A percentile compares a stretch with the other conserved stretches of the same genome.
Conservation (phyloP, 257 asterid species). For the Lavandula angustifolia region DNA sequence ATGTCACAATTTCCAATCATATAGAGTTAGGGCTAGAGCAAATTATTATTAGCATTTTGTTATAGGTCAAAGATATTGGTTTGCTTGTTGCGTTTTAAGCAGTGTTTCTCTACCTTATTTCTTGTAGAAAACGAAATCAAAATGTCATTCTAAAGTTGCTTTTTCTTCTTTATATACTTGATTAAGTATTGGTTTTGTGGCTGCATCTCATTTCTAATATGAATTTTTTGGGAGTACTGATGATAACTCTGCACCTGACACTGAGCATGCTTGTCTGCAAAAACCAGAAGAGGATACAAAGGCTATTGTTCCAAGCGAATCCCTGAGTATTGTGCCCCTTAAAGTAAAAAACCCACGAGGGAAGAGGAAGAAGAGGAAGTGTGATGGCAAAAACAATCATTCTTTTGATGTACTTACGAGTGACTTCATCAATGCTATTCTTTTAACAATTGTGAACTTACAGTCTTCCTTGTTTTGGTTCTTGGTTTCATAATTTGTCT, state of each 20-base stretch:
- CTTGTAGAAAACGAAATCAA: neutral
- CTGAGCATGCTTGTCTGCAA: slow-evolving; percentile 36
- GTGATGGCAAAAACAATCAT: slow-evolving; percentile 30
- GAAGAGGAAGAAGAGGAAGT: slow-evolving; percentile 47
- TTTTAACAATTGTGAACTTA: slow-evolving; percentile 8
- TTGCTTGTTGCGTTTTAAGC: slow-evolving; percentile 2
- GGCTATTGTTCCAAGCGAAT: slow-evolving; percentile 37
- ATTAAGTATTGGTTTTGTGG: slow-evolving; percentile 9
- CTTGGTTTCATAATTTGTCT: slow-evolving; percentile 16
- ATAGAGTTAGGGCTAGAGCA: neutral
- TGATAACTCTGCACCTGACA: slow-evolving; percentile 32
- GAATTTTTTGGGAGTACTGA: slow-evolving; percentile 32
- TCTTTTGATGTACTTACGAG: slow-evolving; percentile 52
- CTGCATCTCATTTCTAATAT: slow-evolving; percentile 31
- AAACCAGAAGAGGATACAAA: slow-evolving; percentile 37
- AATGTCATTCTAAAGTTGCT: neutral
- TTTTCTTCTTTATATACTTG: neutral
- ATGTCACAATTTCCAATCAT: slow-evolving; percentile 13
- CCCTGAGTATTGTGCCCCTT: slow-evolving; percentile 34
- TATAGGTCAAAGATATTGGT: slow-evolving; percentile 1
- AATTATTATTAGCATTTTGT: neutral
- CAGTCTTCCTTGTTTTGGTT: slow-evolving; percentile 5
- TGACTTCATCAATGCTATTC: slow-evolving; percentile 17
- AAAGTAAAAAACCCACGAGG: slow-evolving; percentile 30
- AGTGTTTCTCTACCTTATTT: neutral